phyloP scores from a whole-genome alignment of 1,284 basidiomycete species.

The Sphaerobolus stellatus region DNA sequence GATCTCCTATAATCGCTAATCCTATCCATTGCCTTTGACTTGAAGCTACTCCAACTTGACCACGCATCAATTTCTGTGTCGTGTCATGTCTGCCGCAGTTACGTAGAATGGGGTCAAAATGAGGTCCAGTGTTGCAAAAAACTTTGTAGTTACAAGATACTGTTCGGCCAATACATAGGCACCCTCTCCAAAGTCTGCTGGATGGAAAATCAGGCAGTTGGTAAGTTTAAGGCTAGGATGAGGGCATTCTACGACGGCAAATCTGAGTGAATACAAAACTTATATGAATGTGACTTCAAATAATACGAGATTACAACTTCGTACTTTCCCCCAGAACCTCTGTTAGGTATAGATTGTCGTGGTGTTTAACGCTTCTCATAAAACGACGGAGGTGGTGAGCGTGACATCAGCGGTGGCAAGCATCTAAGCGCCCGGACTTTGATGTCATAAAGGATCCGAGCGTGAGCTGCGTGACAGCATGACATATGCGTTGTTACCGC shows the following conservation, averaged over 20 bases:
- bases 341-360: too few relatives aligned
- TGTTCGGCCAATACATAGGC: slow-evolving; percentile 73
- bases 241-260: slow-evolving; percentile 55
- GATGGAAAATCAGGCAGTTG: slow-evolving; percentile 81
- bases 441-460: too few relatives aligned
- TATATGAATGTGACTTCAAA: too few relatives aligned
- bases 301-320: too few relatives aligned
- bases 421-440: too few relatives aligned
- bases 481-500: too few relatives aligned
- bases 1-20: slow-evolving; percentile 75
- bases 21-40: slow-evolving; percentile 84
- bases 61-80: slow-evolving; percentile 62
- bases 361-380: too few relatives aligned
- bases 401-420: too few relatives aligned
- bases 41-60: slow-evolving; percentile 66
- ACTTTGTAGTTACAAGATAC: slow-evolving; percentile 75
- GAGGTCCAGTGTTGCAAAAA: slow-evolving; percentile 25
- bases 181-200: slow-evolving; percentile 68
- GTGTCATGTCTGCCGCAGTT: slow-evolving; percentile 69
- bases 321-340: too few relatives aligned
- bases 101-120: slow-evolving; percentile 1
- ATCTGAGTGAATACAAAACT: too few relatives aligned
- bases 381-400: too few relatives aligned
- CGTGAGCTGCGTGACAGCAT: too few relatives aligned
- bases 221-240: slow-evolving; percentile 69